phyloP scores from a whole-genome alignment of 805 yeast genomes.

The Cyberlindnera maritima region DNA sequence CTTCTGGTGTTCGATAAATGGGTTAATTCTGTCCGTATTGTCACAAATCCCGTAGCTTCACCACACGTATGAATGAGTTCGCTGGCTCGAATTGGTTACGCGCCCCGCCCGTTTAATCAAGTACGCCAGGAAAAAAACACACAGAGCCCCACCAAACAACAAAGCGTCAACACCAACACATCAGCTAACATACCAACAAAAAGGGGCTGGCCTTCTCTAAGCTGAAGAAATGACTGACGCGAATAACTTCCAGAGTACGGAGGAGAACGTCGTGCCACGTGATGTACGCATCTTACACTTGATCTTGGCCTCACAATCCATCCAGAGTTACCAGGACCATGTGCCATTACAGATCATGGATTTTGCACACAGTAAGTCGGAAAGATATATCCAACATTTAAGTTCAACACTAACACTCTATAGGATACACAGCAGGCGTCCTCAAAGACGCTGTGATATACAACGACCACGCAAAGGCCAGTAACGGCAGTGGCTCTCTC shows the following conservation, averaged over 20 bases:
- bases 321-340: constrained; percentile 89
- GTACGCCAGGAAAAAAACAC: no score
- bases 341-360: constrained; percentile 97
- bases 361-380: constrained; percentile 69
- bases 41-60: no score
- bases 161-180: background rate
- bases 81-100: background rate
- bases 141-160: background rate
- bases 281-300: constrained; percentile 89
- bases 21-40: no score
- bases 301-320: constrained; percentile 90
- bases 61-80: no score
- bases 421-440: constrained; percentile 77
- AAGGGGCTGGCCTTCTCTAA: background rate
- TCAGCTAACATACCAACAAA: background rate
- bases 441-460: constrained; percentile 87
- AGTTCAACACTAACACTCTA: constrained; percentile 5
- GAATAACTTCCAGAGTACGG: constrained; percentile 8
- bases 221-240: constrained; percentile 2
- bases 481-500: constrained; percentile 39
- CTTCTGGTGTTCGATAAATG: background rate
- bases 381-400: no score
- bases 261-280: constrained; percentile 55
- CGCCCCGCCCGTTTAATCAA: background rate
- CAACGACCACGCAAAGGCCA: constrained; percentile 69